Evolutionary conservation across 371 early-diverging fungal genomes (phyloP).

Genomic region (Syncephalis plumigaleata): DNA sequence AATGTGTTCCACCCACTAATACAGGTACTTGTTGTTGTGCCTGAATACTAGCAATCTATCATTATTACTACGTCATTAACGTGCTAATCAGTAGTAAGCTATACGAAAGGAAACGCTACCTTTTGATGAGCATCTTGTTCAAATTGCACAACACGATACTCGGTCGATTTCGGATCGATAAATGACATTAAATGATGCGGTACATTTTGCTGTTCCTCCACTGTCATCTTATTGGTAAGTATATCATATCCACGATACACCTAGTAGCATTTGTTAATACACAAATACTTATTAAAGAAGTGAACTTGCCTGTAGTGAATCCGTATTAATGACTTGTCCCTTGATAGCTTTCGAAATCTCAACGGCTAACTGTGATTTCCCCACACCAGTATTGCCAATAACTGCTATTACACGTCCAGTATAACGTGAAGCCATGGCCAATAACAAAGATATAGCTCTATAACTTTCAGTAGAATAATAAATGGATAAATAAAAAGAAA

Average conservation of each 20-base stretch:
- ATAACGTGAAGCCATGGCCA: slow-evolving; percentile 13
- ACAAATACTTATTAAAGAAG: too few relatives aligned
- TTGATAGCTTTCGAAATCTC: slow-evolving; percentile 60
- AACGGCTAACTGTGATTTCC: slow-evolving; percentile 81
- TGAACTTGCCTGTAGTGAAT: slow-evolving; percentile 78
- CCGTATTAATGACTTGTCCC: slow-evolving; percentile 91
- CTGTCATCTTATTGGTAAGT: slow-evolving; percentile 83
- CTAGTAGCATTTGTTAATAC: slow-evolving; percentile 13
- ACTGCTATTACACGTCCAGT: slow-evolving; percentile 18
- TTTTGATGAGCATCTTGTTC: slow-evolving; percentile 39
- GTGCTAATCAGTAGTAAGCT: background rate
- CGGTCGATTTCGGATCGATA: slow-evolving; percentile 38
- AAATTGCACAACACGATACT: slow-evolving; percentile 78
- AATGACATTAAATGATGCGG: slow-evolving; percentile 81
- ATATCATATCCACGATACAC: slow-evolving; percentile 81
- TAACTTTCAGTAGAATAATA: too few relatives aligned
- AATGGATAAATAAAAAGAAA: too few relatives aligned
- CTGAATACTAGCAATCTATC: slow-evolving; percentile 58
- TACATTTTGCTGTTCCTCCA: slow-evolving; percentile 44
- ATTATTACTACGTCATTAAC: background rate
- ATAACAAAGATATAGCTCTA: too few relatives aligned
- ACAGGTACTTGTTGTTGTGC: slow-evolving; percentile 51
- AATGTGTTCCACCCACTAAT: slow-evolving; percentile 91
- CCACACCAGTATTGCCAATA: slow-evolving; percentile 84
- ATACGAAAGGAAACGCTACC: background rate